A percentile compares a stretch with the other conserved stretches of the same genome.
Evolutionary conservation across 1,284 basidiomycete genomes (phyloP).

Genomic region (Pseudozyma sp.): DNA sequence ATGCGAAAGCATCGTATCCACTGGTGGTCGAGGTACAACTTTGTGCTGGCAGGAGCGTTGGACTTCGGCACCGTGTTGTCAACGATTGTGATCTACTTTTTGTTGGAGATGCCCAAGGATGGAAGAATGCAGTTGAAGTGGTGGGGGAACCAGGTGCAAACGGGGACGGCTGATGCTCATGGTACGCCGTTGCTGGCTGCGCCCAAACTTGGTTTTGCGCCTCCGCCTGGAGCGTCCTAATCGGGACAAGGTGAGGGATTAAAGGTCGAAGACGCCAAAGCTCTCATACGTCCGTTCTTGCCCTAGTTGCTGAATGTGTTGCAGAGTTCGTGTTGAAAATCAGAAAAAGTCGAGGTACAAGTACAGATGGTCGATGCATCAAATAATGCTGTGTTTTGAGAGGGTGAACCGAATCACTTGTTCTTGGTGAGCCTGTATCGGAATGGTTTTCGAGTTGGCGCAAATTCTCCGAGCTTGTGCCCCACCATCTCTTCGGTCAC

Average conservation of each 20-base stretch:
- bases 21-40: conserved; percentile 70
- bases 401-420: conserved; percentile 34
- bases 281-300: too few relatives aligned
- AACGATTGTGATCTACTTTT: conserved; percentile 41
- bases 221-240: conserved; percentile 25
- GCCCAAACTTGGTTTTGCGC: conserved; percentile 33
- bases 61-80: conserved; percentile 69
- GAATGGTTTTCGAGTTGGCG: conserved; percentile 80
- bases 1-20: conserved; percentile 60
- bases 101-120: conserved; percentile 43
- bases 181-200: conserved; percentile 12
- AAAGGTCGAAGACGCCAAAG: too few relatives aligned
- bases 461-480: conserved; percentile 95
- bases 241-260: too few relatives aligned
- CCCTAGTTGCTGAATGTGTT: not conserved
- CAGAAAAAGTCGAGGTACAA: conserved; percentile 33
- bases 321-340: not conserved
- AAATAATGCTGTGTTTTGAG: not conserved
- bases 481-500: conserved; percentile 98
- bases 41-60: conserved; percentile 68
- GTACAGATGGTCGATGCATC: conserved; percentile 18
- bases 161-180: conserved; percentile 43
- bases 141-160: conserved; percentile 64
- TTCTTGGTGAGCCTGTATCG: conserved; percentile 63
- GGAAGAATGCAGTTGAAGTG: conserved; percentile 44